A percentile compares a stretch with the other conserved stretches of the same genome.
These are phyloP conservation scores for Chrysopogon serrulatus DNA, from an alignment of 176 grass and related monocot genomes.

Conservation along the genomic window DNA sequence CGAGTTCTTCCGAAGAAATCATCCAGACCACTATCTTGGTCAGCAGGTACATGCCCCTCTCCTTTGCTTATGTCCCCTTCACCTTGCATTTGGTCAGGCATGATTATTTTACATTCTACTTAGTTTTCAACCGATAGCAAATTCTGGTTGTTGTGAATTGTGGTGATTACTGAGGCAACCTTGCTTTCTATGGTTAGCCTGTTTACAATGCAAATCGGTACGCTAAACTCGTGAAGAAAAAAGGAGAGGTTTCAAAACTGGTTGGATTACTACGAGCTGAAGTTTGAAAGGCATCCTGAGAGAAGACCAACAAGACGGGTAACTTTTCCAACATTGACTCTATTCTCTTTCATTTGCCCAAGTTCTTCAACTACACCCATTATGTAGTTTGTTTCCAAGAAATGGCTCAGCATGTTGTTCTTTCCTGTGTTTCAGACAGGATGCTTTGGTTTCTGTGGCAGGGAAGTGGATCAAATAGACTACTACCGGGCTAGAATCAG, in stretches of 20 bases:
- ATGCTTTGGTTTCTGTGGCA: conserved; percentile 75
- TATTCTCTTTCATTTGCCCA: not conserved
- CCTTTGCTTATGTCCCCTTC: not conserved
- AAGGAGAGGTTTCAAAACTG: conserved; percentile 87
- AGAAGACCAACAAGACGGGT: conserved; percentile 76
- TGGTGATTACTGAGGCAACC: not conserved
- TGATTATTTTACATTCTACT: not conserved
- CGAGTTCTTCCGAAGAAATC: conserved; percentile 86
- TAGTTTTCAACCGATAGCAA: not conserved
- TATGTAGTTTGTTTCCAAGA: not conserved
- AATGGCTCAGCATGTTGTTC: not conserved
- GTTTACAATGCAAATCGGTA: conserved; percentile 96
- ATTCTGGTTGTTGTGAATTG: not conserved
- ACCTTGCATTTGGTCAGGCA: not conserved
- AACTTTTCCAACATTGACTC: conserved; percentile 6
- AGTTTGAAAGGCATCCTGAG: conserved; percentile 82
- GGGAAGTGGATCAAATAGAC: conserved; percentile 66
- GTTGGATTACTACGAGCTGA: conserved; percentile 90
- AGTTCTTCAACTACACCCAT: not conserved
- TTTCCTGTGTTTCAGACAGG: conserved; percentile 56
- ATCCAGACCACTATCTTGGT: conserved; percentile 91
- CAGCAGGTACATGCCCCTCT: conserved; percentile 58
- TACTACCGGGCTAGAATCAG: conserved; percentile 61
- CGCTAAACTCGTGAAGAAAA: conserved; percentile 68
- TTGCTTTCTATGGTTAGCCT: conserved; percentile 47